Evolutionary conservation across 2,329 filamentous ascomycete species (phyloP), one percentile per base, ranked within the genome.

Genomic region (Blastomyces percursus): DNA sequence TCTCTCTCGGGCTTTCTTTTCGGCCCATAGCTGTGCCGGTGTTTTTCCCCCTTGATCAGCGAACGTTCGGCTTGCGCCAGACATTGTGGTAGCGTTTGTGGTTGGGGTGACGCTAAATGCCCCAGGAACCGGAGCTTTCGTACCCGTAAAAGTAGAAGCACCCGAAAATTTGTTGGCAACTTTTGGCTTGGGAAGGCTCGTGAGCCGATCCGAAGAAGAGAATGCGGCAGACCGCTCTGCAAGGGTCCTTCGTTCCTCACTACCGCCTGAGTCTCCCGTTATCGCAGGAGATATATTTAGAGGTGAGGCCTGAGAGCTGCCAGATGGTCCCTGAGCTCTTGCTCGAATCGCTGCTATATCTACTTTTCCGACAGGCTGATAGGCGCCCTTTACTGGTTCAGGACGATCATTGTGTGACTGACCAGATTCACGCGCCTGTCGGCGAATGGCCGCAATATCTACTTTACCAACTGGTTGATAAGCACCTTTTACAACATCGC

Each of bases 391-490:
- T 24, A 97, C 90, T 5, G 86, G 84, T 1, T 88, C 84, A 3
- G 94, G 94, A 62, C 91, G 83, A 68, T 96, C 89, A 71, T 96
- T 91, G 55, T 82, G 72, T 12, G 72, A 12, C 32, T 72, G 66
- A 9, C 82, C 75, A 74, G 80, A 69, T 80, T 86, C 79, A 81
- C 86, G 71, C 77, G 91, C 79, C 83, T 90, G 73, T 81, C 86
- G 78, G 66, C 94, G 86, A 68, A 99, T 88, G 46, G 91, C 92
- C 30, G 88, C 89, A 76, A 99, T 97, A 71, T 99, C 92, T n/a
- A 99, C 89, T 78, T 96, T 97, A 62, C 94, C 94, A 69, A 99
- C 80, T 24, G 94, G 94, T 74, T 96, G 91, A 75, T 99, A 99
- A 19, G 83, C 88, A 54, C 94, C 94, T 71, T 79, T 89, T 60